A percentile compares a stretch with the other conserved stretches of the same genome.
Evolutionary conservation across 768 basidiomycete species (phyloP).

Genomic region (Cubamyces sp.): DNA sequence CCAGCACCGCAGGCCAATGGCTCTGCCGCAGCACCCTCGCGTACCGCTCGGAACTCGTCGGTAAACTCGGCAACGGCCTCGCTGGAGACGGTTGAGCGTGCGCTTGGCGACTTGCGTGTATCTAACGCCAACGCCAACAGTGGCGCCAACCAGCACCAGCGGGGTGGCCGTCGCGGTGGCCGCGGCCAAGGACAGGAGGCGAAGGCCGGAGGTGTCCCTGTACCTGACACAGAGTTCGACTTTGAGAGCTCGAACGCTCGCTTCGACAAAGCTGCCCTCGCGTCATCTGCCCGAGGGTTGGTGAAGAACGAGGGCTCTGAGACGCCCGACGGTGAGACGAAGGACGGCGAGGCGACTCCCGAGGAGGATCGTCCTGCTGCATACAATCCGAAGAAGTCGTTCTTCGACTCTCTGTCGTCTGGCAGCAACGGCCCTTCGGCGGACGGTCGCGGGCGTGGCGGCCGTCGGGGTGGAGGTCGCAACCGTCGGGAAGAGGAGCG

Average conservation of each 20-base stretch:
- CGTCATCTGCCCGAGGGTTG: slow-evolving; percentile 32
- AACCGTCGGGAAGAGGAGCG: slow-evolving; percentile 82
- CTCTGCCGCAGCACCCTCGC: slow-evolving; percentile 33
- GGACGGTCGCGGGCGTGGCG: slow-evolving; percentile 48
- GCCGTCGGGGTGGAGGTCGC: slow-evolving; percentile 55
- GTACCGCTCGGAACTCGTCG: slow-evolving; percentile 44
- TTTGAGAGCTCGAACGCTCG: slow-evolving; percentile 77
- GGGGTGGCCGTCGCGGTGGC: slow-evolving; percentile 45
- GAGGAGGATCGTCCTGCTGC: slow-evolving; percentile 46
- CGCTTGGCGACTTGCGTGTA: slow-evolving; percentile 53
- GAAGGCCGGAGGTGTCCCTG: slow-evolving; percentile 48
- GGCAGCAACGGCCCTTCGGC: slow-evolving; percentile 45
- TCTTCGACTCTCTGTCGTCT: slow-evolving; percentile 74
- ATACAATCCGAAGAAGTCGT: slow-evolving; percentile 78
- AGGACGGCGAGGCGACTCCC: slow-evolving; percentile 28
- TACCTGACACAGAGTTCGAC: slow-evolving; percentile 82
- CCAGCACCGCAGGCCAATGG: slow-evolving; percentile 31
- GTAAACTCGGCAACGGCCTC: slow-evolving; percentile 77
- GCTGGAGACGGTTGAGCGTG: slow-evolving; percentile 69
- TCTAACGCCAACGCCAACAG: slow-evolving; percentile 37
- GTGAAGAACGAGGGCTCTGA: slow-evolving; percentile 31
- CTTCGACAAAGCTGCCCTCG: slow-evolving; percentile 74
- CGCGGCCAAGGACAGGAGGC: slow-evolving; percentile 31
- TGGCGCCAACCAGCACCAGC: slow-evolving; percentile 20
- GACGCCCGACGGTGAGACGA: slow-evolving; percentile 37